phyloP scores from a whole-genome alignment of 2,329 filamentous ascomycete species.

The Ophiostoma montium region DNA sequence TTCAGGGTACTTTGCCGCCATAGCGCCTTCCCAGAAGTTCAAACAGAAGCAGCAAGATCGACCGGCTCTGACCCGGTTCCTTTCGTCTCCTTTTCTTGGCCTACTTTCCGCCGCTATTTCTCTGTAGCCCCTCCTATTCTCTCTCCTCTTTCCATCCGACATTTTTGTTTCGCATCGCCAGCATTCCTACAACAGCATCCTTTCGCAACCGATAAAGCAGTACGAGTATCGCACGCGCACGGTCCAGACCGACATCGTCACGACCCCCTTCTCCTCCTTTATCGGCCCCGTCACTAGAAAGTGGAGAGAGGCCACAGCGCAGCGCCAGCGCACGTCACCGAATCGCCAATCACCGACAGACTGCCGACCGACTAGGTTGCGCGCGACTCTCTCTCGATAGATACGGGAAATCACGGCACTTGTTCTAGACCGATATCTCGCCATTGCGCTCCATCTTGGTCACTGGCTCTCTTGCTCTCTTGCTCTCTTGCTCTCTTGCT shows the following conservation, averaged over 20 bases:
- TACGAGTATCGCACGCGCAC: too few species aligned
- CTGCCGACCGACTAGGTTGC: background rate
- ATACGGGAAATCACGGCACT: background rate
- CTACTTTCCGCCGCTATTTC: background rate
- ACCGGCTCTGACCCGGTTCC: background rate
- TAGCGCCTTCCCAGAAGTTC: slow-evolving; percentile 4
- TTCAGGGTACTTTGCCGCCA: too few species aligned
- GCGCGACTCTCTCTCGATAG: background rate
- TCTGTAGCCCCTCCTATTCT: background rate
- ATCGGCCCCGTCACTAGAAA: background rate
- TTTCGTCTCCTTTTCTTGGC: background rate
- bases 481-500: background rate
- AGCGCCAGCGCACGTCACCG: slow-evolving; percentile 7
- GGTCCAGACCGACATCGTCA: background rate
- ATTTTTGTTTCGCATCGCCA: background rate
- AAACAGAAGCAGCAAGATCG: slow-evolving; percentile 3
- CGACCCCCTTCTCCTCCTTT: background rate
- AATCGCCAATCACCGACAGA: slow-evolving; percentile 4
- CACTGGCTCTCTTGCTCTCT: background rate
- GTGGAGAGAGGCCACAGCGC: slow-evolving; percentile 5
- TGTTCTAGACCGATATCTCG: background rate
- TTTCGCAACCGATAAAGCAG: too few species aligned
- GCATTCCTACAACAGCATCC: background rate
- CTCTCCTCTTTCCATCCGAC: background rate
- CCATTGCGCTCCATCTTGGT: background rate